phyloP scores from a whole-genome alignment of 129 eudicot species.

The Centella asiatica region DNA sequence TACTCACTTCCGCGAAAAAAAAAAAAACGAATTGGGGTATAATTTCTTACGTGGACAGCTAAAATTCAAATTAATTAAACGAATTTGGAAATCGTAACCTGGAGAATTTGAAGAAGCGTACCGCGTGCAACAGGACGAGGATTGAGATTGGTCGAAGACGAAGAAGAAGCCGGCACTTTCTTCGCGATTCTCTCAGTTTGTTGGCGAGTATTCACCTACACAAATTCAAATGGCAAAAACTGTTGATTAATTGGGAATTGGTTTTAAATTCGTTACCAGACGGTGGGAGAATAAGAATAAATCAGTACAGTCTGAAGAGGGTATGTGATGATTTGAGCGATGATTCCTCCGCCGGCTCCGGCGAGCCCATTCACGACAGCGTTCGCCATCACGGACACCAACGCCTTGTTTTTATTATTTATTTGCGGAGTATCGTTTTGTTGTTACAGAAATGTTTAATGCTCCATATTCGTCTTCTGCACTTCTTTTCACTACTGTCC shows the following conservation, averaged over 20 bases:
- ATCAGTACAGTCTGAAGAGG: conserved; percentile 83
- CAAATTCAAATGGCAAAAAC: neutral
- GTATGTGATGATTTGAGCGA: conserved; percentile 86
- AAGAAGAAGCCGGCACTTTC: conserved; percentile 22
- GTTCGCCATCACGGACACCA: conserved; percentile 46
- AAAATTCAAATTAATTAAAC: neutral
- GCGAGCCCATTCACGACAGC: conserved; percentile 87
- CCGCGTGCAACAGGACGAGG: conserved; percentile 35
- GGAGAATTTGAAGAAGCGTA: conserved; percentile 66
- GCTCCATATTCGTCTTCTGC: too few species aligned
- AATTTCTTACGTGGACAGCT: neutral
- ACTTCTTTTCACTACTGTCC: too few species aligned
- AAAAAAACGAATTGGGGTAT: neutral
- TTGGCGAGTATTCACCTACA: conserved; percentile 88
- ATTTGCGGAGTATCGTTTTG: too few species aligned
- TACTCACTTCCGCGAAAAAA: neutral
- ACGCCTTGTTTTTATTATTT: neutral
- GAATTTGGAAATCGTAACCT: conserved; percentile 28
- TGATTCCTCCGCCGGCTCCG: conserved; percentile 95
- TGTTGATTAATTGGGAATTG: neutral
- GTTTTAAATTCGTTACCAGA: neutral
- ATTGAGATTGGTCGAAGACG: conserved; percentile 4
- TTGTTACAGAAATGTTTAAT: too few species aligned
- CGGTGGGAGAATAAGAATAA: neutral
- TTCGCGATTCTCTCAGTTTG: conserved; percentile 87